Conservation (phyloP, 495 filamentous ascomycete genomes). For the Annulohypoxylon moriforme region DNA sequence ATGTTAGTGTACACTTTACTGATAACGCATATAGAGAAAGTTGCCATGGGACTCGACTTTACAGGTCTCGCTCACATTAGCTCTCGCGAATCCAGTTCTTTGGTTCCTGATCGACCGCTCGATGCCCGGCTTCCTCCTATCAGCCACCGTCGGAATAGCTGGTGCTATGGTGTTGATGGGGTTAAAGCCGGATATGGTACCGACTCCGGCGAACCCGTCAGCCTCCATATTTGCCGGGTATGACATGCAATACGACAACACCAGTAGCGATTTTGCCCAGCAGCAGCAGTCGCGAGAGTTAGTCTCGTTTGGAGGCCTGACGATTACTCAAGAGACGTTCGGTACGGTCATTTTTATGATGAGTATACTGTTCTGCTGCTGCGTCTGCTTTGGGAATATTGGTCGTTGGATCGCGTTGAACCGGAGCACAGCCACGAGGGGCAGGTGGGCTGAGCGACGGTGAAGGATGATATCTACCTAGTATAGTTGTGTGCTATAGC, state of each 20-base stretch:
- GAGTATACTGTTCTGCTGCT: constrained; percentile 92
- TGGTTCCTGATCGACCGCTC: constrained; percentile 97
- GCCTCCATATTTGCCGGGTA: constrained; percentile 11
- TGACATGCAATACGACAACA: constrained; percentile 45
- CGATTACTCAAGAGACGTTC: constrained; percentile 75
- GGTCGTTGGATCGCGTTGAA: constrained; percentile 78
- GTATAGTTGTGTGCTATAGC: not conserved
- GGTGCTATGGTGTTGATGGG: constrained; percentile 79
- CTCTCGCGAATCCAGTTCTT: constrained; percentile 90
- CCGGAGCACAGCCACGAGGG: constrained; percentile 47
- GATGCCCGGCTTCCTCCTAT: constrained; percentile 81
- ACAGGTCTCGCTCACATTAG: constrained; percentile 90
- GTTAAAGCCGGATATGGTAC: constrained; percentile 80
- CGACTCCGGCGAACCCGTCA: constrained; percentile 59
- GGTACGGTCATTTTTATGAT: constrained; percentile 88
- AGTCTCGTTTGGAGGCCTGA: constrained; percentile 61
- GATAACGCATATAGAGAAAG: constrained; percentile 68
- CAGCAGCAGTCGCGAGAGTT: constrained; percentile 12
- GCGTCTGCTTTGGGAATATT: constrained; percentile 96
- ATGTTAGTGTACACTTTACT: constrained; percentile 14
- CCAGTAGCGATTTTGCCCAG: not conserved
- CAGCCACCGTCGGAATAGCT: constrained; percentile 72
- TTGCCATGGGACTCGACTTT: constrained; percentile 94
- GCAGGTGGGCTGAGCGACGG: constrained; percentile 50
- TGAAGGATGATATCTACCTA: not conserved